phyloP scores from a whole-genome alignment of 768 basidiomycete genomes.

The Suillus brevipes region DNA sequence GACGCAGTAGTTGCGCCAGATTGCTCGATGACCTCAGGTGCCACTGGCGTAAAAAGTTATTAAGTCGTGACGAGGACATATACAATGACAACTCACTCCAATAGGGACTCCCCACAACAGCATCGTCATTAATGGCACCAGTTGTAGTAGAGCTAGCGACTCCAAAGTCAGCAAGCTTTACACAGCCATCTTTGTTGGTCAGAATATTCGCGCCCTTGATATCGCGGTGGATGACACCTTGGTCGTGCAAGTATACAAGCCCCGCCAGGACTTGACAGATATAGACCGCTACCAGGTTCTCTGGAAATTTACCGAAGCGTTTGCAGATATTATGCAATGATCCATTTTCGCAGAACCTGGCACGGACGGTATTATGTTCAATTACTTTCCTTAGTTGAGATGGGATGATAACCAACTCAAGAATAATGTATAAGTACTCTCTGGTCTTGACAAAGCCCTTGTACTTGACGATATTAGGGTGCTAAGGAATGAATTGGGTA shows the following conservation, averaged over 20 bases:
- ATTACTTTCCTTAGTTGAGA: not conserved
- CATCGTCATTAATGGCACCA: conserved; percentile 77
- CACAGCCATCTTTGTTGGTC: conserved; percentile 96
- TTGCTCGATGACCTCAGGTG: conserved; percentile 98
- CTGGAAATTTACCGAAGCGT: conserved; percentile 98
- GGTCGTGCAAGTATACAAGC: conserved; percentile 90
- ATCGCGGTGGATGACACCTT: conserved; percentile 95
- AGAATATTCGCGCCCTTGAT: conserved; percentile 99
- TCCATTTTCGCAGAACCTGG: conserved; percentile 94
- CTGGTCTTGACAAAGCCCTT: conserved; percentile 96
- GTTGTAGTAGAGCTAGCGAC: conserved; percentile 82
- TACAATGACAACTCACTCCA: conserved; percentile 71
- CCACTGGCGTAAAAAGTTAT: conserved; percentile 57
- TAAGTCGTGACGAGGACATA: conserved; percentile 10
- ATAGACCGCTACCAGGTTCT: conserved; percentile 94
- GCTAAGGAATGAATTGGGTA: conserved; percentile 47
- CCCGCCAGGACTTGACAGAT: conserved; percentile 96
- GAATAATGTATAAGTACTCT: conserved; percentile 93
- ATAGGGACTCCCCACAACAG: conserved; percentile 96
- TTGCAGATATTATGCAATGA: conserved; percentile 94
- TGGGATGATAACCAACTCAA: conserved; percentile 62
- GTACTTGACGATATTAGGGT: conserved; percentile 98
- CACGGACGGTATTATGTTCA: conserved; percentile 5
- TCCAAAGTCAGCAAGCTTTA: conserved; percentile 99
- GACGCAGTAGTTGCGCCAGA: conserved; percentile 95